A percentile compares a stretch with the other conserved stretches of the same genome.
phyloP scores from a whole-genome alignment of 768 basidiomycete genomes.

The Suillus subalutaceus region DNA sequence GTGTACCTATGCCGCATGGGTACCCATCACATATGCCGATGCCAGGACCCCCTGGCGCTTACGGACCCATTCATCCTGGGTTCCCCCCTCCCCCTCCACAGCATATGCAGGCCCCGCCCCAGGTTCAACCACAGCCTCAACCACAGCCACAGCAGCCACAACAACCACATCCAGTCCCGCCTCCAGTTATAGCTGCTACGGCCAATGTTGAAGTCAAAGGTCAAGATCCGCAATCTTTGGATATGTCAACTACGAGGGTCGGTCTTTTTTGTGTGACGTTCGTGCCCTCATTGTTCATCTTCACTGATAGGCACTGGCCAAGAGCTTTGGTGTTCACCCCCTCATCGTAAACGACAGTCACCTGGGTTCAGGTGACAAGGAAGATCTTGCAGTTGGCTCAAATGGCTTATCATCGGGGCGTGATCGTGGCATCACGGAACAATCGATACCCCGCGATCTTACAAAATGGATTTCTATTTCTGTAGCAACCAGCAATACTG shows the following conservation, averaged over 20 bases:
- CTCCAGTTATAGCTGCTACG: conserved; percentile 25
- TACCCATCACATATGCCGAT: conserved; percentile 46
- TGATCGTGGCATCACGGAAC: conserved; percentile 59
- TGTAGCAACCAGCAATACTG: conserved; percentile 49
- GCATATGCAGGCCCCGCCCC: conserved; percentile 39
- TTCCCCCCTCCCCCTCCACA: conserved; percentile 47
- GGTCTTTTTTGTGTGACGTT: conserved; percentile 14
- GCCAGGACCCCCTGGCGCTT: conserved; percentile 44
- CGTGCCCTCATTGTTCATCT: conserved; percentile 13
- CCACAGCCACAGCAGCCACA: conserved; percentile 39
- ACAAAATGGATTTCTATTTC: conserved; percentile 61
- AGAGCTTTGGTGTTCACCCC: conserved; percentile 76
- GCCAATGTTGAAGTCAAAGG: conserved; percentile 56
- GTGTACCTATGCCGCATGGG: conserved; percentile 44
- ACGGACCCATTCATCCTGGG: conserved; percentile 60
- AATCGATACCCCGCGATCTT: conserved; percentile 60
- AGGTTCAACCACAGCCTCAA: conserved; percentile 39
- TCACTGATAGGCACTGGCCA: conserved; percentile 60
- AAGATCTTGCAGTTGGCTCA: conserved; percentile 80
- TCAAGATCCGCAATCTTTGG: conserved; percentile 77
- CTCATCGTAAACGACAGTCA: conserved; percentile 69
- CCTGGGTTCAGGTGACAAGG: conserved; percentile 58
- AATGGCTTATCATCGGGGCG: conserved; percentile 70
- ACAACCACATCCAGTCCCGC: conserved; percentile 29
- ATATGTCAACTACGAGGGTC: conserved; percentile 73